Evolutionary conservation across 768 basidiomycete genomes (phyloP).

Genomic region (Gymnopilus dilepis): DNA sequence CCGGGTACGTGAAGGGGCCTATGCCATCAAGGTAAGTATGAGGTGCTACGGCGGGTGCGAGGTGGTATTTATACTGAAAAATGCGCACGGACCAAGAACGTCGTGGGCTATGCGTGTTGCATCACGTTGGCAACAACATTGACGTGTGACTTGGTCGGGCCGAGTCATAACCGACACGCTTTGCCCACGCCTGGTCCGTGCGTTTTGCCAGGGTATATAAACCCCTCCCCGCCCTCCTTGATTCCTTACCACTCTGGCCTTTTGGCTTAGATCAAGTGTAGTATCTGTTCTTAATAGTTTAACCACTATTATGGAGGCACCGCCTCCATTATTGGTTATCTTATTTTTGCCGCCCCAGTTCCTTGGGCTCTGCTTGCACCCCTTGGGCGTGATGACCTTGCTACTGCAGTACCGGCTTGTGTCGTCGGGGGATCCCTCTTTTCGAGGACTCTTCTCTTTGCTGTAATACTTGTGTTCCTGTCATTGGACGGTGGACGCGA

Average conservation of each 20-base stretch:
- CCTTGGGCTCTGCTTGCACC: slow-evolving; percentile 66
- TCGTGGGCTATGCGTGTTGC: too few species aligned
- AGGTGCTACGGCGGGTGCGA: slow-evolving; percentile 21
- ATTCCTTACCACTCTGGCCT: slow-evolving; percentile 78
- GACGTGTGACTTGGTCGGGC: too few species aligned
- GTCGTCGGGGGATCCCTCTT: slow-evolving; percentile 63
- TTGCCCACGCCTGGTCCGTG: too few species aligned
- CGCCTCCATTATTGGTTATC: slow-evolving; percentile 58
- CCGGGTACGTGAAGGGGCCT: slow-evolving; percentile 49
- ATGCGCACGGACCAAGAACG: too few species aligned
- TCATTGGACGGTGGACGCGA: neutral
- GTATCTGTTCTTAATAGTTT: slow-evolving; percentile 95
- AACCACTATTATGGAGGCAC: slow-evolving; percentile 67
- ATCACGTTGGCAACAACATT: too few species aligned
- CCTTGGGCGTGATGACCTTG: slow-evolving; percentile 58
- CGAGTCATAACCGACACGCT: too few species aligned
- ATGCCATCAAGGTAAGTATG: slow-evolving; percentile 43
- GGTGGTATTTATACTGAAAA: too few species aligned
- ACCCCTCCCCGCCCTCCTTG: too few species aligned
- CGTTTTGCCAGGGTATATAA: too few species aligned
- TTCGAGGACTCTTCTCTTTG: slow-evolving; percentile 33
- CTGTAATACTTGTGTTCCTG: slow-evolving; percentile 16
- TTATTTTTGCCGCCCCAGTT: slow-evolving; percentile 60
- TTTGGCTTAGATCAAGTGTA: slow-evolving; percentile 98
- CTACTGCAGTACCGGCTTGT: slow-evolving; percentile 60